A percentile compares a stretch with the other conserved stretches of the same genome.
phyloP scores from a whole-genome alignment of 108 stramenopile species.

The Cylindrotheca fusiformis region DNA sequence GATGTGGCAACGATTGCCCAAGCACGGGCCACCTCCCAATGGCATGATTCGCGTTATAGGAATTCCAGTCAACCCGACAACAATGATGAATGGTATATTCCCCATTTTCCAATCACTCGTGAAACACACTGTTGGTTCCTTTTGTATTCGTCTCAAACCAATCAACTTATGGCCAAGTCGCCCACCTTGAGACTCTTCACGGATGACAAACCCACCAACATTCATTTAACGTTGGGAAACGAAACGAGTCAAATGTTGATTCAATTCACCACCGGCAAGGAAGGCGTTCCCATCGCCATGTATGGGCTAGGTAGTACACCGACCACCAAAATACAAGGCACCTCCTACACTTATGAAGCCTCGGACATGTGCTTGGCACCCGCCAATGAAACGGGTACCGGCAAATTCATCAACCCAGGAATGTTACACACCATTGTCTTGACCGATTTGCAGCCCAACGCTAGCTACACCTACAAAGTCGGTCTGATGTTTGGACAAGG shows the following conservation, averaged over 20 bases:
- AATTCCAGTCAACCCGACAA: too few relatives aligned
- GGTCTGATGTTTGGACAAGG: conserved; percentile 38
- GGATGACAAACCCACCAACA: conserved; percentile 28
- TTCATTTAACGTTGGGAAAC: conserved; percentile 50
- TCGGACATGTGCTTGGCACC: conserved; percentile 67
- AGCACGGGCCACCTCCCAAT: conserved; percentile 30
- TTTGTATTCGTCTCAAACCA: conserved; percentile 13
- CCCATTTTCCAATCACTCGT: conserved; percentile 44
- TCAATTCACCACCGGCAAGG: conserved; percentile 47
- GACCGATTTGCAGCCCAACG: conserved; percentile 39
- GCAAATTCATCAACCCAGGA: conserved; percentile 52
- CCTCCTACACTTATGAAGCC: conserved; percentile 50
- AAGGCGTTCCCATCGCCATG: conserved; percentile 4
- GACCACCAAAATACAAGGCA: conserved; percentile 20
- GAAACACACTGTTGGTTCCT: conserved; percentile 44
- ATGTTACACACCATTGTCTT: conserved; percentile 53
- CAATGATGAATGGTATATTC: conserved; percentile 40
- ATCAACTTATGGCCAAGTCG: conserved; percentile 1
- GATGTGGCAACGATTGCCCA: conserved; percentile 58
- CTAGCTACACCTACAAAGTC: conserved; percentile 55
- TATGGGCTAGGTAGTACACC: background rate
- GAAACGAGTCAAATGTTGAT: conserved; percentile 41
- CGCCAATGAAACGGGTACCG: conserved; percentile 47
- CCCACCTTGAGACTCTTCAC: conserved; percentile 1
- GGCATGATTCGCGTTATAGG: background rate